Base-by-base conservation (phyloP, 202 grass and related monocot genomes). In the Eragrostis tef region DNA sequence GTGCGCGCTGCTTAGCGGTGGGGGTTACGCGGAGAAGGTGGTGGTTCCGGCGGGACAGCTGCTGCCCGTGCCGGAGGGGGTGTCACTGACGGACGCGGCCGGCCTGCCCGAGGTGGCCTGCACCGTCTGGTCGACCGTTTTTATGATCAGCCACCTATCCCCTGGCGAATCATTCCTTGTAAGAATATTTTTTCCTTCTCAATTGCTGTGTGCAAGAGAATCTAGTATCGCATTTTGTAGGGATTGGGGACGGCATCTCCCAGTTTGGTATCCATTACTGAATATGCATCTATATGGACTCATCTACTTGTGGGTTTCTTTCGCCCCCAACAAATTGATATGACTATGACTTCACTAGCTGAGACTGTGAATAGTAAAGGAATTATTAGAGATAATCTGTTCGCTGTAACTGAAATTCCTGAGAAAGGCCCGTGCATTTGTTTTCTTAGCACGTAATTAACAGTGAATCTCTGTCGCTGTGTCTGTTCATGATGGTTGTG, bases 1-100 rank as follows among this genome's bases (percentile, higher is more conserved):
- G 0, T 94, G 92, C 61, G 92, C 88, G 12, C 81, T 94, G 65
- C 83, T 97, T 1, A 88, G 31, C 49, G 90, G 92, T 16, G 92
- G 95, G 7, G 92, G 95, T 19, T 98, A 98, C 71, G 92, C 92
- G 17, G 92, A 94, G 80, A 98, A 88, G 67, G 92, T 94, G 70
- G 85, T 85, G 34, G 90, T 93, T 7, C 88, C 85, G 11, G 82
- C 82, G 29, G 92, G 87, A 4, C 92, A 93, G 60, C 67, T 98
- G 60, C 85, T 98, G 26, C 86, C 86, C 15, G 46, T 94, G 43
- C 95, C 87, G 4, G 73, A 88, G 83, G 88, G 95, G 52, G 85
- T 98, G 34, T 90, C 92, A 1, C 79, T 94, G 70, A 83, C 39
- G 59, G 90, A 94, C 70, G 87, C 90, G 0, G 76, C 95, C 24